Conservation (phyloP, 169 alveolate genomes). For the Plasmodium berghei region DNA sequence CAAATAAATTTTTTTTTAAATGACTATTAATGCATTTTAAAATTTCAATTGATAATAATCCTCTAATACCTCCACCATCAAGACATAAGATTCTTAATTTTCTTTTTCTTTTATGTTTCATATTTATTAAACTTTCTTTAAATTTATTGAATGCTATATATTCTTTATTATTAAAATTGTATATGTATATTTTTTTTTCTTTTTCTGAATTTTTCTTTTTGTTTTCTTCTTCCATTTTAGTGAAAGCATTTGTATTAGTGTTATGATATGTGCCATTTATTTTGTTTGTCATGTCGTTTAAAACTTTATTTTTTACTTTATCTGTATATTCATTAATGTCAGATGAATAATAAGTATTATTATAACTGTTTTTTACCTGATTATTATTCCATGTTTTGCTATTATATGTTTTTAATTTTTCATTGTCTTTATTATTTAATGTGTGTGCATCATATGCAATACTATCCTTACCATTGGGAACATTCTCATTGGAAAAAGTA, state of each 20-base stretch:
- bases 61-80: constrained; percentile 92
- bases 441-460: not conserved
- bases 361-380: not conserved
- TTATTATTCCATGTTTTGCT: not conserved
- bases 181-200: constrained; percentile 22
- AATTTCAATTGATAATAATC: constrained; percentile 88
- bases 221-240: not conserved
- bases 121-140: constrained; percentile 30
- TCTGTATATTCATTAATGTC: not conserved
- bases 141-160: constrained; percentile 60
- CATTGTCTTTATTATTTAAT: not conserved
- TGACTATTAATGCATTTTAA: constrained; percentile 78
- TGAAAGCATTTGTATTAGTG: not conserved
- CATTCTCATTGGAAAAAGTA: not conserved
- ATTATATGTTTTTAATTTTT: not conserved
- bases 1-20: constrained; percentile 82
- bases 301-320: not conserved
- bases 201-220: not conserved
- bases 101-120: constrained; percentile 75
- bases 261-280: not conserved
- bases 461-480: not conserved
- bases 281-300: too few relatives aligned
- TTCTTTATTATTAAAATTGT: constrained; percentile 53
- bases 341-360: not conserved
- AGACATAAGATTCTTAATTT: constrained; percentile 86